A percentile compares a stretch with the other conserved stretches of the same genome.
phyloP scores from a whole-genome alignment of 2,329 filamentous ascomycete genomes.

The Falciphora oryzae region DNA sequence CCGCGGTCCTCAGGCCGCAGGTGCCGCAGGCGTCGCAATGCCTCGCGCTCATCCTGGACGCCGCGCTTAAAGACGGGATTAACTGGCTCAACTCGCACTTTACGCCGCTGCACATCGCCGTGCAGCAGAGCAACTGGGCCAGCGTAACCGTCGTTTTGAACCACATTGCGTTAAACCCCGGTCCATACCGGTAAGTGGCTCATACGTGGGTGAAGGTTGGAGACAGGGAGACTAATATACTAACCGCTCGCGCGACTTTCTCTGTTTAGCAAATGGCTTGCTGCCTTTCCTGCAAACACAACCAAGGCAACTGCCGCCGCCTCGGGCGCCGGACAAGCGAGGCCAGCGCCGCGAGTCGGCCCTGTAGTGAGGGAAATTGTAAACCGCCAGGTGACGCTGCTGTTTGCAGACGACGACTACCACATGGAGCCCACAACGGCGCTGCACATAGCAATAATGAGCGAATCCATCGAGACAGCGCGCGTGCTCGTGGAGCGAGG shows the following conservation, averaged over 20 bases:
- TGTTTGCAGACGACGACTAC: neutral
- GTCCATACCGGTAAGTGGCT: constrained; percentile 3
- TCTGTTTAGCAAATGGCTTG: neutral
- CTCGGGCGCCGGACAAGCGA: neutral
- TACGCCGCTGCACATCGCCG: constrained; percentile 8
- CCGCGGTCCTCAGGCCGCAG: neutral
- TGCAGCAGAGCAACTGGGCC: neutral
- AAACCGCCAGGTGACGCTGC: neutral
- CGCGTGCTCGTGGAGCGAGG: neutral
- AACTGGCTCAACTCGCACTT: constrained; percentile 8
- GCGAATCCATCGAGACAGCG: neutral
- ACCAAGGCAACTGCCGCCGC: neutral
- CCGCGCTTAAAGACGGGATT: neutral
- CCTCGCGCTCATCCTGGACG: neutral
- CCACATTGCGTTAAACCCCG: neutral
- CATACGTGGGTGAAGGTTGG: neutral
- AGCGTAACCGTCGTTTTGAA: neutral
- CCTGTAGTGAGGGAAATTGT: constrained; percentile 3
- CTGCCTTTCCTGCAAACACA: neutral
- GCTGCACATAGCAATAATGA: neutral
- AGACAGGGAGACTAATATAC: neutral
- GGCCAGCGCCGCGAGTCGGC: neutral
- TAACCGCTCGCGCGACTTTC: neutral
- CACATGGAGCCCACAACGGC: constrained; percentile 2
- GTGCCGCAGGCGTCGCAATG: neutral